Base-by-base conservation (phyloP, 805 yeast genomes). In the Kodamaea neixiangensis region DNA sequence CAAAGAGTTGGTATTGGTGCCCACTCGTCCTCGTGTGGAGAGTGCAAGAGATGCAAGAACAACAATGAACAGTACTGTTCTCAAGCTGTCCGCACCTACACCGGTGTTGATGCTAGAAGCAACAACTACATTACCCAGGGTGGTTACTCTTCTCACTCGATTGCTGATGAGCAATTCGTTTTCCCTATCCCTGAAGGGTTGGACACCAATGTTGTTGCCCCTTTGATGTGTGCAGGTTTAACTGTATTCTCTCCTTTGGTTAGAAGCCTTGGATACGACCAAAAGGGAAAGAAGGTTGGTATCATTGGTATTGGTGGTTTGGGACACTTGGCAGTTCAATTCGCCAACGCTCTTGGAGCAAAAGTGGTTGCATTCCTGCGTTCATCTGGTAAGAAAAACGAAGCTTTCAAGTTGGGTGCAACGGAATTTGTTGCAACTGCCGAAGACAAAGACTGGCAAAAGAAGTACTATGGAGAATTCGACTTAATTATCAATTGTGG, bases 1-100 rank as follows among this genome's bases (percentile, higher is more conserved):
- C 85, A 89, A 56, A 75, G 89, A 56, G 93, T 86, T 21, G 96
- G 93, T 47, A 78, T 87, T 46, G 96, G 96, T 57, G 93, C 94
- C 21, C 84, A 81, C 61, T 73, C 76, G 31, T 72, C 69, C 51
- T 72, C 87, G 33, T 87, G 94, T 72, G 66, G 75, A 51, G 69
- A 78, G 13, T 89, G 96, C 70, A 61, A 73, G 44, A 75, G 82
- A 60, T 89, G 82, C 59, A 41, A 57, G 13, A 31, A 49, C 25
- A 61, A 63, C 47, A 63, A 67, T 54, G 75, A 75, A 53, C 69
- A 67, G 38, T 81, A 80, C 72, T 87, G 96, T 70, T 53, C 55
- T 9, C 62, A 73, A 11, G 67, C 71, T 47, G 77, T 75, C 22
- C 61, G 63, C 47, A 86, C 92, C 18, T 87, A 85, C 67, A 71